Conservation (phyloP, 345 rosid genomes). For the Pistacia integerrima region DNA sequence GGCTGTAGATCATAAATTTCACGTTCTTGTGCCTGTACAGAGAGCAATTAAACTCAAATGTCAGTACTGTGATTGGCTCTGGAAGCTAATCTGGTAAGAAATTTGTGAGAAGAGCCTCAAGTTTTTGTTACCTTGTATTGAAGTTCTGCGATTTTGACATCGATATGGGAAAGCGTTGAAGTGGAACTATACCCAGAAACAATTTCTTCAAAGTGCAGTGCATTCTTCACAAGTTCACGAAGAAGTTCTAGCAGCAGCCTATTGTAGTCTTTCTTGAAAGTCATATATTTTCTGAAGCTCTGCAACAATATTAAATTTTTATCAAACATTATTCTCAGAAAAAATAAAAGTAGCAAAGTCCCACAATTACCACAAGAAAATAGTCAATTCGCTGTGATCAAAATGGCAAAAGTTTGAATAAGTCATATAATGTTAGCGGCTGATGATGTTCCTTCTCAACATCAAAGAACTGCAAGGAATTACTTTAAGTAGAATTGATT, state of each 20-base stretch:
- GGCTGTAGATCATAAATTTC: slow-evolving; percentile 76
- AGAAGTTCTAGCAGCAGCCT: slow-evolving; percentile 80
- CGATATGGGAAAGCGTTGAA: slow-evolving; percentile 55
- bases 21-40: slow-evolving; percentile 75
- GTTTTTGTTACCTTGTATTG: slow-evolving; percentile 60
- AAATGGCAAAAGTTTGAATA: neutral
- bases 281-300: slow-evolving; percentile 91
- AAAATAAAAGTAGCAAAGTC: neutral
- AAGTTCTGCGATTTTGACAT: slow-evolving; percentile 77
- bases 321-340: neutral
- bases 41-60: neutral
- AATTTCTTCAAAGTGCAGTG: slow-evolving; percentile 83
- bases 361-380: neutral
- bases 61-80: slow-evolving; percentile 10
- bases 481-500: too few species aligned
- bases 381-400: neutral
- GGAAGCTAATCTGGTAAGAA: neutral
- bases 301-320: slow-evolving; percentile 34
- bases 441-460: neutral
- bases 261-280: slow-evolving; percentile 88
- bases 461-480: too few species aligned
- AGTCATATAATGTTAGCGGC: neutral
- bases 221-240: slow-evolving; percentile 77
- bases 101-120: neutral
- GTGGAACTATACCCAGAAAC: slow-evolving; percentile 71